phyloP scores from a whole-genome alignment of 176 grass and related monocot genomes.

The Aechmea fasciata region DNA sequence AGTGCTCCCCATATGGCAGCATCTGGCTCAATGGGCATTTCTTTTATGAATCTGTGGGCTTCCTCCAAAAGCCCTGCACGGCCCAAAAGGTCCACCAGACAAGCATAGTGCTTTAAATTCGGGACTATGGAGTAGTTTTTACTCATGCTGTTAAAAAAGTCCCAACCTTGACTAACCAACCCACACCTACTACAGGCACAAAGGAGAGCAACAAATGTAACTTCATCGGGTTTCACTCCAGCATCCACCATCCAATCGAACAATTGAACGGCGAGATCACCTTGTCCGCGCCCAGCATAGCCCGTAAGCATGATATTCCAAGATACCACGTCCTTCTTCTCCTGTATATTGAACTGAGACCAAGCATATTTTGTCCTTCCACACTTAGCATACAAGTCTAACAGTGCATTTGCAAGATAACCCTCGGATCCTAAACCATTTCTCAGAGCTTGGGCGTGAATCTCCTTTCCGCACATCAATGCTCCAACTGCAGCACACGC shows the following conservation, averaged over 20 bases:
- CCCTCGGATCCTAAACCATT: slow-evolving; percentile 46
- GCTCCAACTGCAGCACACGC: slow-evolving; percentile 66
- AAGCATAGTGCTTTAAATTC: slow-evolving; percentile 89
- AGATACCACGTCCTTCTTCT: slow-evolving; percentile 66
- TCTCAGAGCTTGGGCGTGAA: slow-evolving; percentile 76
- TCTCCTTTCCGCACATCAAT: slow-evolving; percentile 70
- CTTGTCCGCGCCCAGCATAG: slow-evolving; percentile 49
- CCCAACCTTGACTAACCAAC: slow-evolving; percentile 73
- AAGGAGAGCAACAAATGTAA: slow-evolving; percentile 69
- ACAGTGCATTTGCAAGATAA: slow-evolving; percentile 68
- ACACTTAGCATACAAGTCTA: slow-evolving; percentile 87
- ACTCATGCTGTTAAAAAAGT: slow-evolving; percentile 58
- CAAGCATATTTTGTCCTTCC: slow-evolving; percentile 67
- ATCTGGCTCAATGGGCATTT: slow-evolving; percentile 69
- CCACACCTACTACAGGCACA: slow-evolving; percentile 75
- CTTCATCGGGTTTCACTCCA: slow-evolving; percentile 70
- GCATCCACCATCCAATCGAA: slow-evolving; percentile 56
- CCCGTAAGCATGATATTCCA: slow-evolving; percentile 90
- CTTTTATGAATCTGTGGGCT: slow-evolving; percentile 65
- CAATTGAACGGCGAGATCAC: slow-evolving; percentile 44
- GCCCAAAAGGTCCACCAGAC: slow-evolving; percentile 90
- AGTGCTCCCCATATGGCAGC: slow-evolving; percentile 79
- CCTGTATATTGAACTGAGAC: slow-evolving; percentile 47
- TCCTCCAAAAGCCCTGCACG: slow-evolving; percentile 55
- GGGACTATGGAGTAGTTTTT: slow-evolving; percentile 57